Evolutionary conservation across 2,329 filamentous ascomycete species (phyloP).

Genomic region (Fusarium sterilihyphosum): DNA sequence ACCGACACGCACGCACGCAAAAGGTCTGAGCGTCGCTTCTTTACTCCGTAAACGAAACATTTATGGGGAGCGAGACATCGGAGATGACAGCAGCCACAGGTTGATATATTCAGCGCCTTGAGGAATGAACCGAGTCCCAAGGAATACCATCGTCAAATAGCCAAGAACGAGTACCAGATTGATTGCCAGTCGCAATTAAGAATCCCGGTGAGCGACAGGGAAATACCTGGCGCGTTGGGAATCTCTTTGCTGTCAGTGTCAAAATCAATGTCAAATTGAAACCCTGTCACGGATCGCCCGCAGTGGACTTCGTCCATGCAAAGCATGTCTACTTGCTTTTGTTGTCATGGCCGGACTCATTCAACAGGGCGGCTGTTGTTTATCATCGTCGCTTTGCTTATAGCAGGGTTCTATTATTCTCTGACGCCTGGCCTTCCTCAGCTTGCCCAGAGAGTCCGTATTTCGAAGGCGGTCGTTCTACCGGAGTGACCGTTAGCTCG

Average conservation of each 20-base stretch:
- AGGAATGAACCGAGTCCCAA: conserved; percentile 29
- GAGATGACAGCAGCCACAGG: conserved; percentile 17
- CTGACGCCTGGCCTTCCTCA: conserved; percentile 3
- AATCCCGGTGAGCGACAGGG: conserved; percentile 16
- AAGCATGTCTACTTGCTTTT: conserved; percentile 36
- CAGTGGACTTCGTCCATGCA: conserved; percentile 31
- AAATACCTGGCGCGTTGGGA: neutral
- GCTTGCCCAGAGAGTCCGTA: neutral
- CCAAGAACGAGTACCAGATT: conserved; percentile 12
- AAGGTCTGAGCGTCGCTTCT: neutral
- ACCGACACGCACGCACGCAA: neutral
- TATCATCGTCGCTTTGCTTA: neutral
- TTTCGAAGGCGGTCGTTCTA: neutral
- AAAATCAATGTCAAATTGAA: conserved; percentile 16
- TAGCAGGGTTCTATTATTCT: neutral
- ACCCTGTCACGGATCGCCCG: conserved; percentile 27
- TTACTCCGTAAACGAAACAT: conserved; percentile 31
- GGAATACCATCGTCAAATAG: conserved; percentile 12
- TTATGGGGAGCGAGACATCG: conserved; percentile 27
- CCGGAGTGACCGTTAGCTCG: conserved; percentile 13
- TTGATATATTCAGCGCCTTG: neutral
- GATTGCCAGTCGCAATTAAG: conserved; percentile 26
- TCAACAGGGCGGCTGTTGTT: conserved; percentile 6
- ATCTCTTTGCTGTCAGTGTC: neutral
- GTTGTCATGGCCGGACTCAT: conserved; percentile 15